Evolutionary conservation across 2,329 filamentous ascomycete genomes (phyloP).

Genomic region (Scortechinia acanthostroma): DNA sequence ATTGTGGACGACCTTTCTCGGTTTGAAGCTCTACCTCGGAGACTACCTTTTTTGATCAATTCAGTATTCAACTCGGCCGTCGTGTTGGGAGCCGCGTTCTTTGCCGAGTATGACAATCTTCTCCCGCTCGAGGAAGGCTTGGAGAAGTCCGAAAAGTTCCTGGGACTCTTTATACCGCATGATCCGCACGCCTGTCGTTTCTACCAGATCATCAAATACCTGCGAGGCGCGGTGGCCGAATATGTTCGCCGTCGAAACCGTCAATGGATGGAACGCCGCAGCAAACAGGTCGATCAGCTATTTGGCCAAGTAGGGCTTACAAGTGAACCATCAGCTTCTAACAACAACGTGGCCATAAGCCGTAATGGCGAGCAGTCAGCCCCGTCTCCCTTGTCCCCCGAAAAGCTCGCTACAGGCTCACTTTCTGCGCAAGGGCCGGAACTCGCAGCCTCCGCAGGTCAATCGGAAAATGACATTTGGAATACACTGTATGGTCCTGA

Average conservation of each 20-base stretch:
- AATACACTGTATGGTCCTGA: neutral
- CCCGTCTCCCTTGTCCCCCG: neutral
- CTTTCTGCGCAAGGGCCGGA: neutral
- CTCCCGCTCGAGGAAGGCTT: neutral
- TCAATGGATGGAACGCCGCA: slow-evolving; percentile 25
- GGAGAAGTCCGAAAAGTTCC: slow-evolving; percentile 20
- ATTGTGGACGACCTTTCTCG: neutral
- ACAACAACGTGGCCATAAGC: no score
- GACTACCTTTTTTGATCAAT: neutral
- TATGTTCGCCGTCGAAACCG: slow-evolving; percentile 24
- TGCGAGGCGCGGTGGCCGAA: slow-evolving; percentile 24
- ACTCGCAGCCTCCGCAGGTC: neutral
- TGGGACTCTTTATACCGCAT: slow-evolving; percentile 19
- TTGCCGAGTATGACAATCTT: neutral
- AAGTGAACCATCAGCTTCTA: slow-evolving; percentile 3
- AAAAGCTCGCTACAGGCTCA: neutral
- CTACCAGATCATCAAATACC: slow-evolving; percentile 23
- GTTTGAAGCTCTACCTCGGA: neutral
- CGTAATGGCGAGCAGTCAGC: neutral
- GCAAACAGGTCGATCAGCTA: slow-evolving; percentile 28
- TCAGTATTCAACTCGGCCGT: neutral
- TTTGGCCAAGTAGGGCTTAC: slow-evolving; percentile 15
- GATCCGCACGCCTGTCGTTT: slow-evolving; percentile 23
- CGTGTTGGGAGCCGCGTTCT: neutral
- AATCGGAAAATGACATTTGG: neutral